phyloP scores from a whole-genome alignment of 805 yeast species.

The Lipomyces chichibuensis region DNA sequence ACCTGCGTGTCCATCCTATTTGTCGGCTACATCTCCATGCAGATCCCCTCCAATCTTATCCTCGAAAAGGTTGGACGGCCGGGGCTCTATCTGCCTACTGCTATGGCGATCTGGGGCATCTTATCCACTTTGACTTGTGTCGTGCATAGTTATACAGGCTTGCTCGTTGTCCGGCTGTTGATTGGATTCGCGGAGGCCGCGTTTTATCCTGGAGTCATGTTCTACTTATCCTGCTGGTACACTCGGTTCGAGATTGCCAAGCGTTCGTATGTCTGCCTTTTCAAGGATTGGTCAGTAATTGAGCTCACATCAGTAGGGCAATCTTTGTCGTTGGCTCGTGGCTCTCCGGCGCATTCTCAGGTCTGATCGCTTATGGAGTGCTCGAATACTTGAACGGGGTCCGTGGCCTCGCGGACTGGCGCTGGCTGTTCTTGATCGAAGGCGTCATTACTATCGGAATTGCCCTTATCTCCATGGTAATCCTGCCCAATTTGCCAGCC shows the following conservation, averaged over 20 bases:
- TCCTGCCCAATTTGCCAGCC: constrained; percentile 58
- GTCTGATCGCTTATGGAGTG: constrained; percentile 59
- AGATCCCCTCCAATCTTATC: constrained; percentile 54
- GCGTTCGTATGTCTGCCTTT: constrained; percentile 44
- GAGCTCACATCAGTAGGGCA: constrained; percentile 39
- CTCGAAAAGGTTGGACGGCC: constrained; percentile 56
- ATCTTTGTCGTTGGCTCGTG: constrained; percentile 55
- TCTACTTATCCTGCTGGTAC: constrained; percentile 60
- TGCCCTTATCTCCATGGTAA: constrained; percentile 51
- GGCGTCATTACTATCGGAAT: constrained; percentile 56
- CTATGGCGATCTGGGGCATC: constrained; percentile 55
- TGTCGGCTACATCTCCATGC: constrained; percentile 55
- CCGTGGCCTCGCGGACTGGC: constrained; percentile 54
- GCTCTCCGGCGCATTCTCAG: constrained; percentile 57
- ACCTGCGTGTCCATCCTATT: constrained; percentile 56
- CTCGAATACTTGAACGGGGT: constrained; percentile 49
- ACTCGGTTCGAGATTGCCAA: constrained; percentile 54
- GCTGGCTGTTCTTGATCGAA: constrained; percentile 60
- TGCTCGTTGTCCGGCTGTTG: constrained; percentile 51
- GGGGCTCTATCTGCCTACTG: constrained; percentile 52
- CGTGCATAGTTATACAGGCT: constrained; percentile 50
- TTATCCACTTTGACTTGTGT: constrained; percentile 53
- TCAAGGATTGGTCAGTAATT: constrained; percentile 38
- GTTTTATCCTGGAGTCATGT: constrained; percentile 54
- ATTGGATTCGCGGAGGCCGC: constrained; percentile 56